Evolutionary conservation across 2,329 filamentous ascomycete species (phyloP).

Genomic region (Cercospora berteroae): DNA sequence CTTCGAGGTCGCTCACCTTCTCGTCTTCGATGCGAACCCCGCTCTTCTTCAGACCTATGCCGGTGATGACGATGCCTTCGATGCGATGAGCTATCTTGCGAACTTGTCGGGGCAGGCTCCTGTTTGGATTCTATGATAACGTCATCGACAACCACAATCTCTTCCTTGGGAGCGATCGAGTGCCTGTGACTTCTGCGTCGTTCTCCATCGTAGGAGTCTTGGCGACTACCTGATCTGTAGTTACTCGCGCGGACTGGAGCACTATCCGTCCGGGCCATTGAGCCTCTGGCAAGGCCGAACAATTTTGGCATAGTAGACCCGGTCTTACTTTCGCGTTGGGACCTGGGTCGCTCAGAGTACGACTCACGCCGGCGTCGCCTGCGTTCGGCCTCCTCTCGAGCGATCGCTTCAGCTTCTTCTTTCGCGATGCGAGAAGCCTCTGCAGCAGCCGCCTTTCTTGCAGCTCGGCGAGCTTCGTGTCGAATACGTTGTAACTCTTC

Average conservation of each 20-base stretch:
- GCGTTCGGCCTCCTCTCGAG: slow-evolving; percentile 25
- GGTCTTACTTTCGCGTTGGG: slow-evolving; percentile 20
- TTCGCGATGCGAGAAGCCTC: slow-evolving; percentile 24
- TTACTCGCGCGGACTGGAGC: slow-evolving; percentile 12
- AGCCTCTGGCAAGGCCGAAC: slow-evolving; percentile 9
- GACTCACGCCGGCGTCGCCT: slow-evolving; percentile 21
- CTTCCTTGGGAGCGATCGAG: slow-evolving; percentile 7
- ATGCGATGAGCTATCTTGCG: slow-evolving; percentile 17
- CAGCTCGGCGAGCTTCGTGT: slow-evolving; percentile 29
- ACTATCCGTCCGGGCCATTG: slow-evolving; percentile 12
- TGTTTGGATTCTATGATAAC: slow-evolving; percentile 1
- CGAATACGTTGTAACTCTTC: slow-evolving; percentile 29
- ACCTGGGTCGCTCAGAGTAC: slow-evolving; percentile 6
- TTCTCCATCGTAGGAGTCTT: slow-evolving; percentile 1
- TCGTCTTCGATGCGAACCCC: slow-evolving; percentile 1
- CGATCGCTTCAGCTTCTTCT: slow-evolving; percentile 25
- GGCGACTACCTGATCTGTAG: slow-evolving; percentile 7
- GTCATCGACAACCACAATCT: slow-evolving; percentile 11
- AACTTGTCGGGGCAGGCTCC: slow-evolving; percentile 4
- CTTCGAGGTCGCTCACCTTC: slow-evolving; percentile 13
- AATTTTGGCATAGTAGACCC: slow-evolving; percentile 9
- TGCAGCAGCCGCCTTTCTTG: slow-evolving; percentile 29
- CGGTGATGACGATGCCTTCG: slow-evolving; percentile 18
- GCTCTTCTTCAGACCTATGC: slow-evolving; percentile 11
- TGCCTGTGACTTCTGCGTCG: background rate